Conservation (phyloP, 352 stramenopile genomes). For the Pythium guiyangense region DNA sequence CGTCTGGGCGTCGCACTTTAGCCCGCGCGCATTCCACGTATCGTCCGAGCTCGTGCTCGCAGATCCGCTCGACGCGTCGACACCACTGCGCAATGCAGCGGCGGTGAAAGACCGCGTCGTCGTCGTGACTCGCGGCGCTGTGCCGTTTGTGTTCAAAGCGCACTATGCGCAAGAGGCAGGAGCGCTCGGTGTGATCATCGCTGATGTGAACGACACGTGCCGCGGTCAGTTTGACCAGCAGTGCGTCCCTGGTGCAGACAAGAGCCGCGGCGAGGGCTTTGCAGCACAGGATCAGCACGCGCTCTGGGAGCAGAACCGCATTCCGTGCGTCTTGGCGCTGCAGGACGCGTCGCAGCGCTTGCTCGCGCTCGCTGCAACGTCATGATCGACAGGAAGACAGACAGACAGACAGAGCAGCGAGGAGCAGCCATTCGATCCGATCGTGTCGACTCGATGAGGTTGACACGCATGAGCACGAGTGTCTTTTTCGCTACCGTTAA, state of each 20-base stretch:
- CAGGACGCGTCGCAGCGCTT: slow-evolving; percentile 29
- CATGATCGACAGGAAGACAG: background rate
- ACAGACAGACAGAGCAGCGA: no score
- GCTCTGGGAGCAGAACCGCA: slow-evolving; percentile 50
- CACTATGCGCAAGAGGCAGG: slow-evolving; percentile 57
- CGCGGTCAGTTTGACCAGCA: slow-evolving; percentile 52
- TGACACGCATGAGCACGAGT: no score
- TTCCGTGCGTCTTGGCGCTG: slow-evolving; percentile 57
- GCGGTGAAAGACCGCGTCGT: slow-evolving; percentile 54
- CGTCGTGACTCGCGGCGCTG: slow-evolving; percentile 31
- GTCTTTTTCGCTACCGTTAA: no score
- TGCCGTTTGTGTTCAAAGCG: slow-evolving; percentile 69
- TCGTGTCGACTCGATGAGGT: no score
- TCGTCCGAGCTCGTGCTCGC: slow-evolving; percentile 61
- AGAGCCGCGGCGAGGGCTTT: slow-evolving; percentile 53
- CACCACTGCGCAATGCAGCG: slow-evolving; percentile 43
- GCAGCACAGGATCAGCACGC: slow-evolving; percentile 39
- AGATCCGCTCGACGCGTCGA: slow-evolving; percentile 54
- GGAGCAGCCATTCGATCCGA: no score
- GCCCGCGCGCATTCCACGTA: slow-evolving; percentile 57
- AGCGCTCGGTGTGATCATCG: slow-evolving; percentile 61
- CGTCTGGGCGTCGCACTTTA: slow-evolving; percentile 67
- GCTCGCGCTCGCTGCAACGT: slow-evolving; percentile 17
- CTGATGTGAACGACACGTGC: slow-evolving; percentile 42
- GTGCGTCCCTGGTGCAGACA: slow-evolving; percentile 57